phyloP scores from a whole-genome alignment of 805 yeast genomes.

The Metschnikowia gelsemii region DNA sequence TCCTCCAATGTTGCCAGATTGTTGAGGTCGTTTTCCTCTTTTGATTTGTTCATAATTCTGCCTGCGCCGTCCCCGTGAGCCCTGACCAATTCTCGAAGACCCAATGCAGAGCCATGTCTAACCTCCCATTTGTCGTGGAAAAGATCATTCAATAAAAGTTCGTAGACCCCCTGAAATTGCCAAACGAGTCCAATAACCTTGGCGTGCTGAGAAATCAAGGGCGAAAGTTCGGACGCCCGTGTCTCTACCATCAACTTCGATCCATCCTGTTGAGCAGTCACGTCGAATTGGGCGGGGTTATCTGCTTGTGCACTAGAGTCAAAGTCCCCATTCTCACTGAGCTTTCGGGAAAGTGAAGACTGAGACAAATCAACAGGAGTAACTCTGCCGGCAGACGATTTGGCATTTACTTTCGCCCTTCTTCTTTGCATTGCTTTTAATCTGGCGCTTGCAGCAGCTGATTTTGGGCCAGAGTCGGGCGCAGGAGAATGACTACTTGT shows the following conservation, averaged over 20 bases:
- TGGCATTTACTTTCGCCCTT: conserved; percentile 73
- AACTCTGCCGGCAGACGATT: conserved; percentile 43
- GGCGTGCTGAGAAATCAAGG: conserved; percentile 67
- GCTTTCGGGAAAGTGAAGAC: conserved; percentile 60
- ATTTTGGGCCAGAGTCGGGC: conserved; percentile 25
- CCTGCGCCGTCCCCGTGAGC: conserved; percentile 88
- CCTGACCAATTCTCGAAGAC: conserved; percentile 79
- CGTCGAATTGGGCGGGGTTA: conserved; percentile 46
- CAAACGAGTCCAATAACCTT: conserved; percentile 75
- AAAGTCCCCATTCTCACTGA: conserved; percentile 44
- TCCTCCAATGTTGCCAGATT: conserved; percentile 80
- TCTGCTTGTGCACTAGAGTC: conserved; percentile 13
- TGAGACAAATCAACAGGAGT: conserved; percentile 67
- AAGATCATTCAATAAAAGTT: conserved; percentile 71
- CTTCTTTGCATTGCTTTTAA: conserved; percentile 93
- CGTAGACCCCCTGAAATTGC: conserved; percentile 94
- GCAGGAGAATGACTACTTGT: conserved; percentile 6
- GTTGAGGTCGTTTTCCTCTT: conserved; percentile 59
- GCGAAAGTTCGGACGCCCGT: conserved; percentile 60
- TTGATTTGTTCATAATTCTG: conserved; percentile 62
- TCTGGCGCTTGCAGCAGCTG: conserved; percentile 59
- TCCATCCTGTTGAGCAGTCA: conserved; percentile 78
- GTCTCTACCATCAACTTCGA: conserved; percentile 84
- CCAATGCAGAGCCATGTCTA: conserved; percentile 94
- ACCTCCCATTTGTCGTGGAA: conserved; percentile 90